Conservation (phyloP, 2,329 filamentous ascomycete species). For the Botrytis medusae region DNA sequence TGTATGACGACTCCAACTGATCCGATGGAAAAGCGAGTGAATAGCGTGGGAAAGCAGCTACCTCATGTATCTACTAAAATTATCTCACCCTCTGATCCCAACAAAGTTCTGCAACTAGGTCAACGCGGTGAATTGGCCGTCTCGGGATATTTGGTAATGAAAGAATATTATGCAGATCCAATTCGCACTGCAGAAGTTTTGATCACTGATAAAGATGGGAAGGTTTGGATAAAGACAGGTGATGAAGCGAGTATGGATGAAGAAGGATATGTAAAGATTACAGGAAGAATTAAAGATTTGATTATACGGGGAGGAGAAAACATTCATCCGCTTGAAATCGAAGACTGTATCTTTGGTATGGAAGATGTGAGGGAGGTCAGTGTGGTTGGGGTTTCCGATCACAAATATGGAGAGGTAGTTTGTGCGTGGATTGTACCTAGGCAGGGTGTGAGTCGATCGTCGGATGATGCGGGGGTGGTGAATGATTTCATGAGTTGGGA, state of each 20-base stretch:
- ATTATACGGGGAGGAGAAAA: slow-evolving; percentile 97
- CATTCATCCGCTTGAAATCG: slow-evolving; percentile 89
- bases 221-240: slow-evolving; percentile 84
- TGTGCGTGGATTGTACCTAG: slow-evolving; percentile 74
- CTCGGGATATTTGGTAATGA: slow-evolving; percentile 84
- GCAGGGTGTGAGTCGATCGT: slow-evolving; percentile 31
- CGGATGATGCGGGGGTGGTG: slow-evolving; percentile 35
- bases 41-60: slow-evolving; percentile 74
- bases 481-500: slow-evolving; percentile 18
- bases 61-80: slow-evolving; percentile 80
- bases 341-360: slow-evolving; percentile 80
- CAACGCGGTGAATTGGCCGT: slow-evolving; percentile 79
- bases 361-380: slow-evolving; percentile 70
- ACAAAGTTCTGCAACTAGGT: slow-evolving; percentile 59
- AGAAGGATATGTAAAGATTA: slow-evolving; percentile 84
- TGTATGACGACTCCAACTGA: slow-evolving; percentile 70
- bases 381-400: slow-evolving; percentile 81
- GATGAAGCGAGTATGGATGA: slow-evolving; percentile 86
- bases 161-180: slow-evolving; percentile 81
- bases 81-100: slow-evolving; percentile 65
- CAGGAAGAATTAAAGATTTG: slow-evolving; percentile 88
- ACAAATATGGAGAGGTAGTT: slow-evolving; percentile 81
- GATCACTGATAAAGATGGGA: slow-evolving; percentile 41
- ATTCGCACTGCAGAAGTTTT: slow-evolving; percentile 68
- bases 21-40: slow-evolving; percentile 63